phyloP scores from a whole-genome alignment of 1,284 basidiomycete species.

The Uromyces viciae-fabae region DNA sequence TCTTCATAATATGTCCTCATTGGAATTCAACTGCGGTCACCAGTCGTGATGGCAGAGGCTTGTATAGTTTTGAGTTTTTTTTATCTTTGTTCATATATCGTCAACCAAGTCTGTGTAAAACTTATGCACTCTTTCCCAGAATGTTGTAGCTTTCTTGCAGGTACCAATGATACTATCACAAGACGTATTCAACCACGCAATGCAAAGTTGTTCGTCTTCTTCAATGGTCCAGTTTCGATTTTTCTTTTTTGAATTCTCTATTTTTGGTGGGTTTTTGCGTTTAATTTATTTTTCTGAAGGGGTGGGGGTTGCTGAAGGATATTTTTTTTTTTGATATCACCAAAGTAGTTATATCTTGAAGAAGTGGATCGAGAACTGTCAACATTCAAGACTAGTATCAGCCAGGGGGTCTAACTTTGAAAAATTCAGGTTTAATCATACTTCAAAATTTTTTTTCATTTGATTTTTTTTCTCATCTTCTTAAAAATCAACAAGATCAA shows the following conservation, averaged over 20 bases:
- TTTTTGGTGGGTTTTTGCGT: too few species aligned
- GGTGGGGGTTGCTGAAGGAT: too few species aligned
- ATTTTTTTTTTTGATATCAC: too few species aligned
- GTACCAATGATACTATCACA: not conserved
- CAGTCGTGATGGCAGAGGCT: not conserved
- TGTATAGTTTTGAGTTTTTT: not conserved
- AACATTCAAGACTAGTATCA: too few species aligned
- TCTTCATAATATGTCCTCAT: not conserved
- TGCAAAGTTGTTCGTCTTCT: not conserved
- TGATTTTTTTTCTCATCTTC: too few species aligned
- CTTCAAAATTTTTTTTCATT: too few species aligned
- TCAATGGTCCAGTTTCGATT: not conserved
- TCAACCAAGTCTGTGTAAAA: not conserved
- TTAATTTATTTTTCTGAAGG: too few species aligned
- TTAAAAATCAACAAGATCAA: too few species aligned
- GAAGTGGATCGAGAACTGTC: too few species aligned
- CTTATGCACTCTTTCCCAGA: not conserved
- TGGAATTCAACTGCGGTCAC: not conserved
- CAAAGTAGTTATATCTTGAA: too few species aligned
- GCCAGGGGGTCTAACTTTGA: too few species aligned
- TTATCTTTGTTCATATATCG: not conserved
- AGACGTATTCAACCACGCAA: not conserved
- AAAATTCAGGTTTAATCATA: too few species aligned
- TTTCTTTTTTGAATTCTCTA: not conserved
- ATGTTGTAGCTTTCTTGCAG: not conserved